Evolutionary conservation across 257 asterid species (phyloP), one percentile per base, ranked within the genome.

Genomic region (Mitragyna speciosa): DNA sequence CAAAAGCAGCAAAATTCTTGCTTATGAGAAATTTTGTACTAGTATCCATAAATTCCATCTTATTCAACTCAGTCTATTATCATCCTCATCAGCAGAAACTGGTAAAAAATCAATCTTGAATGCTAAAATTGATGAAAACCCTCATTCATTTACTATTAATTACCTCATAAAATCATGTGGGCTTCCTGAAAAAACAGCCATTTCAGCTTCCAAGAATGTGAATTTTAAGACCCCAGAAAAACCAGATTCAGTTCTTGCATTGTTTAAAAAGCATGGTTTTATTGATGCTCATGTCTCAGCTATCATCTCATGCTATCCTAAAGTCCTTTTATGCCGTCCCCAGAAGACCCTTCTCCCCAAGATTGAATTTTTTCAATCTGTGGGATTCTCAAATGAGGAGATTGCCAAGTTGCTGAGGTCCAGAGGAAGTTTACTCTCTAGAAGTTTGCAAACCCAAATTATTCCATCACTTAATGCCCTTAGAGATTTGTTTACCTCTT

Each of bases 291-390:
- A 83, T 3, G 63, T 74, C 41, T 69, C 68, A 7, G 28, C 12
- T 3, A 28, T 79, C 19, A 82, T 79, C 11, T 26, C 39, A 8
- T 7, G 12, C 30, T 39, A 16, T 33, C 86, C 86, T 17, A 39
- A 8, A 0, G 20, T 83, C 10, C 74, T 83, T 67, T 0, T 78
- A 49, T 58, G 63, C 70, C 30, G 73, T 36, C 85, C 82, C 1
- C 59, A 69, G 45, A 83, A 79, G 48, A 66, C 58, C 75, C 54
- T 73, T 76, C 5, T 76, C 73, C 83, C 86, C 39, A 83, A 83
- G 73, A 71, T 83, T 64, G 80, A 83, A 43, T 84, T 77, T 81
- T 84, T 80, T 49, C 33, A 19, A 33, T 81, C 85, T 36, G 36
- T 65, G 20, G 87, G 87, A 20, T 75, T 84, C 48, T 33, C 79